Conservation (phyloP, 139 green algal species). For the Coccomyxa sp. region DNA sequence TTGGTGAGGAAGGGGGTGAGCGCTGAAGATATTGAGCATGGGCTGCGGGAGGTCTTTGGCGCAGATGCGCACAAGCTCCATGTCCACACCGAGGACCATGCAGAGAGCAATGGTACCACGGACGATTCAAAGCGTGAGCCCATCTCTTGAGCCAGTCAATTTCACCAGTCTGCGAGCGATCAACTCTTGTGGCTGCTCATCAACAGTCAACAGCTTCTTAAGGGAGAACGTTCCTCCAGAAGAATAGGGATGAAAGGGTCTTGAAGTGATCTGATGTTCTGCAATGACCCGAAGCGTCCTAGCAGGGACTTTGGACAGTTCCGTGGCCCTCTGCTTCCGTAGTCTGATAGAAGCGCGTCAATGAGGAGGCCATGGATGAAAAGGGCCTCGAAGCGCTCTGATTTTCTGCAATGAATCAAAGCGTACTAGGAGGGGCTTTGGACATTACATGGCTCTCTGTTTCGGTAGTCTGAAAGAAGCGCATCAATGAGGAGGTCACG, state of each 20-base stretch:
- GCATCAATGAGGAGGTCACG: neutral
- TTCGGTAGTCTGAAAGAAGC: neutral
- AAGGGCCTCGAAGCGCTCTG: neutral
- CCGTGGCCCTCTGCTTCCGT: neutral
- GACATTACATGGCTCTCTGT: neutral
- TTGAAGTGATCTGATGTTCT: neutral
- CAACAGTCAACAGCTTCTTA: neutral
- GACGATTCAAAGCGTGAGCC: neutral
- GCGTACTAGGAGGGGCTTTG: too few relatives aligned
- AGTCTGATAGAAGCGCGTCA: neutral
- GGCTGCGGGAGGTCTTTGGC: slow-evolving; percentile 34
- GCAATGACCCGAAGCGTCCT: too few relatives aligned
- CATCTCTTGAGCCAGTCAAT: neutral
- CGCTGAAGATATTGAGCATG: slow-evolving; percentile 6
- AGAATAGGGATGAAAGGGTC: neutral
- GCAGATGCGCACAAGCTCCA: slow-evolving; percentile 18
- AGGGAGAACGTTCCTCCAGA: neutral
- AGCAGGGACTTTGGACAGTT: neutral
- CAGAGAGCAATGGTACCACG: neutral
- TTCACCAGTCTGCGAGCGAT: neutral
- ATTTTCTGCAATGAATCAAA: too few relatives aligned
- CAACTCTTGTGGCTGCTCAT: neutral
- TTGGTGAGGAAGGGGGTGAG: slow-evolving; percentile 26
- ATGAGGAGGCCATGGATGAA: neutral
- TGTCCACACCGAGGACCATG: slow-evolving; percentile 1